Base-by-base conservation (phyloP, 371 early-diverging fungal species). In the Mortierella sp. region DNA sequence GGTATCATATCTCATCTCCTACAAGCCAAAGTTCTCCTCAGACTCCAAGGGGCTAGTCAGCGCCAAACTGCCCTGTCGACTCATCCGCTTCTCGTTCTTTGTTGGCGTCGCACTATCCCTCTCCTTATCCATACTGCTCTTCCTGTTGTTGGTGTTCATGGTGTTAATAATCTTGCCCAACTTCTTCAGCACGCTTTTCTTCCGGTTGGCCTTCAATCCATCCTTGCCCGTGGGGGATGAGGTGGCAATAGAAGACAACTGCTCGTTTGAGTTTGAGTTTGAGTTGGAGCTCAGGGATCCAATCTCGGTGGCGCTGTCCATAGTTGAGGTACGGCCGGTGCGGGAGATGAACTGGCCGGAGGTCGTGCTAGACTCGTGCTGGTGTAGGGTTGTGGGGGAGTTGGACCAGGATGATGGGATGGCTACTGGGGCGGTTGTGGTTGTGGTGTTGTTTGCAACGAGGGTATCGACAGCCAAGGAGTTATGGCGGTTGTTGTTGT, bases 111-210 rank as follows among this genome's bases (percentile, higher is more conserved):
- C 38, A 21, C 71, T 71, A 18, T 46, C 71, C 11, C 38, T 71
- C 21, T 35, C 63, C 48, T 46, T 46, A 18, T 65, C 65, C 65
- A 65, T 65, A 65, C 65, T 65, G 21, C 35, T 71, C 44, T 76
- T 51, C 21, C 56, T 18, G 32, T 12, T 29, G 29, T 65, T 75
- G 65, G 75, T 75, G 75, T 75, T 71, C 70, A 76, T 76, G 24
- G 32, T 74, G 68, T 79, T 83, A n/a, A 83, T 83, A 27, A 79
- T 79, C 75, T 83, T 83, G 71, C 80, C 77, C 55, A 83, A 55
- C 83, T 83, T 83, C 77, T 83, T 83, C 77, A 83, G 8, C 51
- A 83, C 80, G 46, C 83, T 83, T 54, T 72, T 76, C 71, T 74
- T 63, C 55, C 83, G 71, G 76, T 79, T 79, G 70, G 75, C 32